These are phyloP conservation scores for Vicia sativa DNA, from an alignment of 306 rosid genomes.

Conservation along the genomic window DNA sequence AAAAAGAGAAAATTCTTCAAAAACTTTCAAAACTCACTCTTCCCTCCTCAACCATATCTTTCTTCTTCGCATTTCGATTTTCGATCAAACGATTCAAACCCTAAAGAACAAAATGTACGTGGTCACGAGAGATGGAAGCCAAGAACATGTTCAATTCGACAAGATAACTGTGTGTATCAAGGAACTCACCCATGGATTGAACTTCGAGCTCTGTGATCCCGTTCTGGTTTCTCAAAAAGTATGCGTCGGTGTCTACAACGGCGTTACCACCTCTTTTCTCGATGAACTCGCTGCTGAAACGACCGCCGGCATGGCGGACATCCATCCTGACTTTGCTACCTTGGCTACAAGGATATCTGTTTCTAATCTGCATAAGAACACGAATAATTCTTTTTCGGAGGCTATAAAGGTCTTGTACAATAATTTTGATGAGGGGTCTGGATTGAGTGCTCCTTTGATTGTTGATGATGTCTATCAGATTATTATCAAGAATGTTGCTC, in stretches of 20 bases:
- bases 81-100: too few relatives aligned
- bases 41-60: too few relatives aligned
- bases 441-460: conserved; percentile 64
- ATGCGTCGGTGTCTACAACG: conserved; percentile 93
- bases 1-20: too few relatives aligned
- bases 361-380: conserved; percentile 78
- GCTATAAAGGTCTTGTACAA: conserved; percentile 64
- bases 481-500: conserved; percentile 82
- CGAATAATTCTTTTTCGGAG: conserved; percentile 67
- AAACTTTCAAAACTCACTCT: too few relatives aligned
- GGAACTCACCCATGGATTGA: conserved; percentile 89
- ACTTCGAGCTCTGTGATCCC: conserved; percentile 80
- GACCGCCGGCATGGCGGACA: conserved; percentile 87
- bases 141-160: conserved; percentile 85
- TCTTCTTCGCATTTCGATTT: too few relatives aligned
- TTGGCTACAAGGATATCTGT: conserved; percentile 86
- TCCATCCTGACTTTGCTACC: conserved; percentile 87
- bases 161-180: conserved; percentile 89
- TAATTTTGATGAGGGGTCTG: conserved; percentile 69
- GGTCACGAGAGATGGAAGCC: conserved; percentile 87
- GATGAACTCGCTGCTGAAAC: conserved; percentile 98
- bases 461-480: conserved; percentile 82
- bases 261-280: conserved; percentile 90
- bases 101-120: conserved; percentile 57
- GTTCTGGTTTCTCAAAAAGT: conserved; percentile 92